Evolutionary conservation across 1,284 basidiomycete genomes (phyloP), one percentile per base, ranked within the genome.

Genomic region (Papiliotrema flavescens): DNA sequence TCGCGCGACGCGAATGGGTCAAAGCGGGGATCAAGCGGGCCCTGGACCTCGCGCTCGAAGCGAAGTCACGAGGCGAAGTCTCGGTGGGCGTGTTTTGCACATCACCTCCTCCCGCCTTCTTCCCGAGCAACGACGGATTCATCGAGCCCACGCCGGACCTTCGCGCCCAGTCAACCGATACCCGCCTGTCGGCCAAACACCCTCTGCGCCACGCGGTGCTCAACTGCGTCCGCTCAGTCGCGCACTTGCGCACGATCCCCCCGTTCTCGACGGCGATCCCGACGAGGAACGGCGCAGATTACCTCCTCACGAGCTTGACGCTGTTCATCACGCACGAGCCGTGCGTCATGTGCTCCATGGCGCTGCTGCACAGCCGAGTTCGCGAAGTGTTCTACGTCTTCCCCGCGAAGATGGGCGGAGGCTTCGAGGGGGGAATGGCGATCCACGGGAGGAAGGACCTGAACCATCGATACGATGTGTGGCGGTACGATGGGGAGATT

Each of bases 311-410:
- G 0, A 84, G 84, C 0, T 81, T 86, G 24, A 84, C 85, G 1
- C 78, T 96, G 22, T 96, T 96, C 78, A 83, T 85, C 48, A 90
- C 90, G 2, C 93, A 97, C 73, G 93, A 97, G 66, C 93, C 94
- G 2, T 97, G 94, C 66, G 82, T 96, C 54, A 91, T 96, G 88
- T 97, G 94, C 71, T 84, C 85, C 61, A 97, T 97, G 94, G 90
- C 91, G 2, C 77, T 97, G 19, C 76, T 94, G 8, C 94, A 97
- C 75, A 91, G 89, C 2, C 83, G 94, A 20, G 90, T 95, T 50
- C 85, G 88, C 62, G 87, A 92, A 61, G 82, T 95, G 4, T 77
- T 89, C 57, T 93, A 86, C 67, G 69, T 93, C 22, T 70, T 83
- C 35, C 83, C 88, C 0, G 59, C 61, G 35, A 58, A 61, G 39